Conservation (phyloP, 1,284 basidiomycete genomes). For the Sanguinoderma infundibulare region DNA sequence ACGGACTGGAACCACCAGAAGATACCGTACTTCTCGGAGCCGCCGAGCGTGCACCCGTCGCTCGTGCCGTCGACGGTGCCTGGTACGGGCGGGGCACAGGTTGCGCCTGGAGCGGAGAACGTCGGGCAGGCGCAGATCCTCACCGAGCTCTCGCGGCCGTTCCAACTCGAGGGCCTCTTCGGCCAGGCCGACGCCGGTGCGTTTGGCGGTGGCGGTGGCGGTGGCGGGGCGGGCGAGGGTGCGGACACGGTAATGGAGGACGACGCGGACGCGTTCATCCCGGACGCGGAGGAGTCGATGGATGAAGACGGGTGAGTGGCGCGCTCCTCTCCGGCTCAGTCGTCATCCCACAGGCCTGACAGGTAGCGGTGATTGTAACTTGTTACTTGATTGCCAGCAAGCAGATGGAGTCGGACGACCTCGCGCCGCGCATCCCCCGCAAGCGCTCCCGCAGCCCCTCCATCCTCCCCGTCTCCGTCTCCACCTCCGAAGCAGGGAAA, state of each 20-base stretch:
- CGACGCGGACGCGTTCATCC: slow-evolving; percentile 40
- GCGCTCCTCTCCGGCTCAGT: background rate
- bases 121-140: slow-evolving; percentile 80
- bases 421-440: slow-evolving; percentile 39
- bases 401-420: slow-evolving; percentile 51
- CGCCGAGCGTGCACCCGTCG: slow-evolving; percentile 81
- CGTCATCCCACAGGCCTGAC: background rate
- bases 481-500: slow-evolving; percentile 3
- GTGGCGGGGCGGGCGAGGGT: too few relatives aligned
- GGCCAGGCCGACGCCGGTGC: slow-evolving; percentile 76
- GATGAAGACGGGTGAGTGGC: slow-evolving; percentile 58
- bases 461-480: slow-evolving; percentile 6
- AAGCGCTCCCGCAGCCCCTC: slow-evolving; percentile 40
- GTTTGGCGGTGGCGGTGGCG: slow-evolving; percentile 47
- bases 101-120: slow-evolving; percentile 73
- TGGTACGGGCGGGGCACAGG: slow-evolving; percentile 28
- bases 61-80: slow-evolving; percentile 59
- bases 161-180: slow-evolving; percentile 77
- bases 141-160: slow-evolving; percentile 66
- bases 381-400: slow-evolving; percentile 24
- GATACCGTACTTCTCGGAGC: slow-evolving; percentile 86
- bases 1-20: slow-evolving; percentile 97
- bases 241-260: slow-evolving; percentile 27
- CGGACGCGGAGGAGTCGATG: slow-evolving; percentile 36
- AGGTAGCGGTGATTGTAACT: background rate